Percentiles rank a stretch among this genome's conserved stretches.
Evolutionary conservation across 352 stramenopile genomes (phyloP).

Genomic region (Peronospora belbahrii): DNA sequence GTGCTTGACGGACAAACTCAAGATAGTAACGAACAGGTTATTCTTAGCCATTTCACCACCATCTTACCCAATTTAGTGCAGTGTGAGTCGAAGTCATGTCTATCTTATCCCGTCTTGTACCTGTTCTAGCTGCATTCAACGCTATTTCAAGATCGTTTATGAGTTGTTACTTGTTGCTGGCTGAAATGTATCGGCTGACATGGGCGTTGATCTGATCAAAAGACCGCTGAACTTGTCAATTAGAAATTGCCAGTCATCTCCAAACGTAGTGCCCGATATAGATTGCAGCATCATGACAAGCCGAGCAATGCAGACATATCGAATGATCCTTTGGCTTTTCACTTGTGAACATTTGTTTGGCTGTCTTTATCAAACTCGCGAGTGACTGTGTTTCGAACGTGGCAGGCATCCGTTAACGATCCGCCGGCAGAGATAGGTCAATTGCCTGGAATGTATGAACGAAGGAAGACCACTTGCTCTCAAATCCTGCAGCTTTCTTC

Average conservation of each 20-base stretch:
- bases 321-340: no score
- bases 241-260: not conserved
- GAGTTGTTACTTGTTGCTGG: conserved; percentile 6
- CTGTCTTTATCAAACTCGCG: no score
- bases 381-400: no score
- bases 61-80: conserved; percentile 16
- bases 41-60: conserved; percentile 1
- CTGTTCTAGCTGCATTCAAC: conserved; percentile 7
- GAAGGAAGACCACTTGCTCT: no score
- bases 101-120: not conserved
- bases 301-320: no score
- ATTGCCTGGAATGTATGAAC: no score
- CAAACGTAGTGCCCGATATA: conserved; percentile 1
- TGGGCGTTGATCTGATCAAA: conserved; percentile 6
- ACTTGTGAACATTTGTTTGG: no score
- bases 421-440: no score
- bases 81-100: no score
- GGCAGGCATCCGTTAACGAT: no score
- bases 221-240: conserved; percentile 4
- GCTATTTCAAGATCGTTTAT: conserved; percentile 11
- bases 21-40: not conserved
- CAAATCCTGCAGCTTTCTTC: no score
- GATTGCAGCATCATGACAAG: conserved; percentile 14
- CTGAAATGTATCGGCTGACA: not conserved
- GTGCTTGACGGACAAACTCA: no score